Conservation (phyloP, 257 asterid genomes). For the Salvia miltiorrhiza region DNA sequence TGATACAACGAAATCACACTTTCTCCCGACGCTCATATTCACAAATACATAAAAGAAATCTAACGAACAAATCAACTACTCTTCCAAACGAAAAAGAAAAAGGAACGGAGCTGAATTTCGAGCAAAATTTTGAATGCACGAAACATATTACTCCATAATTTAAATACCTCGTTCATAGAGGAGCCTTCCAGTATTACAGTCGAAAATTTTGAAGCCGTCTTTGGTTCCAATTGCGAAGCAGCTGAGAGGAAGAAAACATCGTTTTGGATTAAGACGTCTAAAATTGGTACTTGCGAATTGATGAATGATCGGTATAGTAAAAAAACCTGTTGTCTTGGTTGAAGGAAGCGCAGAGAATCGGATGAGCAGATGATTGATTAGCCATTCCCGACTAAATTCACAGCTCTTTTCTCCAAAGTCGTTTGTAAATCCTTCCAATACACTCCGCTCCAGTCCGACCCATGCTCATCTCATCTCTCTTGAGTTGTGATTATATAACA, state of each 20-base stretch:
- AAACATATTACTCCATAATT: not conserved
- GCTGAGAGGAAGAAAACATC: slow-evolving; percentile 27
- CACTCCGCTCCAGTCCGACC: not conserved
- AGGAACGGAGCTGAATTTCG: not conserved
- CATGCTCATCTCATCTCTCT: not conserved
- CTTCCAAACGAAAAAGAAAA: not conserved
- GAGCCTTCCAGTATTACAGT: slow-evolving; percentile 69
- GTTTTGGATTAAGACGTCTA: not conserved
- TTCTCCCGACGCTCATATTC: not conserved
- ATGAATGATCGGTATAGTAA: not conserved
- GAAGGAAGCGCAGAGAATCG: slow-evolving; percentile 75
- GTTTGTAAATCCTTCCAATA: not conserved
- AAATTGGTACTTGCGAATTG: not conserved
- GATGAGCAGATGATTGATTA: slow-evolving; percentile 50
- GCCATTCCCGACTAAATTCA: slow-evolving; percentile 37
- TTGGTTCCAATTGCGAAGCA: slow-evolving; percentile 85
- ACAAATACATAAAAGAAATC: not conserved
- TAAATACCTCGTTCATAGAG: slow-evolving; percentile 72
- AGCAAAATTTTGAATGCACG: not conserved
- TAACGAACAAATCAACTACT: not conserved
- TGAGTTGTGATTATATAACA: not conserved
- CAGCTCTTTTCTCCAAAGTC: not conserved
- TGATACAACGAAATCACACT: not conserved
- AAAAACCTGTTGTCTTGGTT: slow-evolving; percentile 81
- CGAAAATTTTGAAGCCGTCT: slow-evolving; percentile 73